Conservation (phyloP, 2,329 filamentous ascomycete genomes). For the Xylariaceae sp. region DNA sequence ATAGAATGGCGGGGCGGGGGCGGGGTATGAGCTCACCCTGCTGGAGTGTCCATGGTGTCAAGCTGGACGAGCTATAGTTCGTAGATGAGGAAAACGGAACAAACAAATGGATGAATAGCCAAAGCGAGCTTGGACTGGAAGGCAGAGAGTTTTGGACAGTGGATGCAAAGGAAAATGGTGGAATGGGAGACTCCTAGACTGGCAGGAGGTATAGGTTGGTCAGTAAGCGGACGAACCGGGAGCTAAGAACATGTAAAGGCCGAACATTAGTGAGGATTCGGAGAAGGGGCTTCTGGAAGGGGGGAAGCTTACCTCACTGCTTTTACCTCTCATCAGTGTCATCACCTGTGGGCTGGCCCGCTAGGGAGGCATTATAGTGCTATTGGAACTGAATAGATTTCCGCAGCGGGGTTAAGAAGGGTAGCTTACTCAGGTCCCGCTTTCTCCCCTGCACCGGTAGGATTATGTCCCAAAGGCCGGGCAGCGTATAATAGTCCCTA, state of each 20-base stretch:
- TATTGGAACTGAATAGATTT: conserved; percentile 10
- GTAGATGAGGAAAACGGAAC: conserved; percentile 20
- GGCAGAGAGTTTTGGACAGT: conserved; percentile 3
- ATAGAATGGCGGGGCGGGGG: conserved; percentile 42
- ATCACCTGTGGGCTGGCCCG: no score
- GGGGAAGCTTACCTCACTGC: no score
- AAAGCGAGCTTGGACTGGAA: background rate
- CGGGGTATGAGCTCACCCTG: conserved; percentile 42
- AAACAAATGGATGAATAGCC: background rate
- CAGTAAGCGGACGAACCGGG: background rate
- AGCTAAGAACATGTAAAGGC: no score
- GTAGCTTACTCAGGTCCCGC: conserved; percentile 29
- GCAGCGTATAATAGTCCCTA: no score
- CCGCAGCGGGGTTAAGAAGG: conserved; percentile 23
- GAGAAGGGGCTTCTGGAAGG: no score
- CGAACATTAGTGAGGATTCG: no score
- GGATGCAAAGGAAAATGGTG: conserved; percentile 22
- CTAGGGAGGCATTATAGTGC: no score
- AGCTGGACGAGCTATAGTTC: conserved; percentile 15
- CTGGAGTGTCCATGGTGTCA: conserved; percentile 40
- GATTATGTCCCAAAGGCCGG: no score
- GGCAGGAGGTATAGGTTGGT: background rate
- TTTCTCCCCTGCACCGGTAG: no score
- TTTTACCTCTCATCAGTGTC: background rate
- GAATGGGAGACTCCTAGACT: conserved; percentile 10